Evolutionary conservation across 2,329 filamentous ascomycete genomes (phyloP).

Genomic region (Penicillium glabrum): DNA sequence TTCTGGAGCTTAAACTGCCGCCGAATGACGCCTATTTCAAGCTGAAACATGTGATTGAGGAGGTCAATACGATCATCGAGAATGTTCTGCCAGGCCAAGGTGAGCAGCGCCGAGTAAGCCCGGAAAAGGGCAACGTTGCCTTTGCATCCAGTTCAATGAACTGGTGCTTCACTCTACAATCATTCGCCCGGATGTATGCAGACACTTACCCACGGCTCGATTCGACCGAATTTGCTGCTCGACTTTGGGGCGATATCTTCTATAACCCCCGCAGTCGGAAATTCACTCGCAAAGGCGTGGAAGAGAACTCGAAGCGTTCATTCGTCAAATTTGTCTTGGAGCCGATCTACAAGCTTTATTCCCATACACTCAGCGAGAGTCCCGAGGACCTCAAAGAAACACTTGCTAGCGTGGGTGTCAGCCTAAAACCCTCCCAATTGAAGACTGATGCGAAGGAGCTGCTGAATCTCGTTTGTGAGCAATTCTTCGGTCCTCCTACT

Average conservation of each 20-base stretch:
- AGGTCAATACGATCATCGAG: slow-evolving; percentile 95
- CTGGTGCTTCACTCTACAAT: slow-evolving; percentile 94
- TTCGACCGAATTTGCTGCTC: slow-evolving; percentile 74
- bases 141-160: slow-evolving; percentile 92
- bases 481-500: slow-evolving; percentile 87
- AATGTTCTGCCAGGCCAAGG: slow-evolving; percentile 79
- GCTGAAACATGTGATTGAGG: slow-evolving; percentile 96
- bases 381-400: slow-evolving; percentile 80
- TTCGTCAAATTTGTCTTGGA: slow-evolving; percentile 96
- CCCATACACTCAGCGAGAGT: slow-evolving; percentile 88
- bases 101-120: slow-evolving; percentile 77
- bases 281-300: slow-evolving; percentile 83
- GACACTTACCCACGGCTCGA: slow-evolving; percentile 83
- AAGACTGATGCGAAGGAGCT: slow-evolving; percentile 86
- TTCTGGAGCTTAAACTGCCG: slow-evolving; percentile 89
- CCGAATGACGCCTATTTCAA: slow-evolving; percentile 98
- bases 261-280: slow-evolving; percentile 88
- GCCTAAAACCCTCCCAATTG: slow-evolving; percentile 87
- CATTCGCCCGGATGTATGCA: slow-evolving; percentile 95
- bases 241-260: slow-evolving; percentile 95
- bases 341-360: slow-evolving; percentile 96
- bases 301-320: slow-evolving; percentile 76
- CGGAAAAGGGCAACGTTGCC: slow-evolving; percentile 96
- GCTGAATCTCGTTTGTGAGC: slow-evolving; percentile 84
- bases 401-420: slow-evolving; percentile 75